Base-by-base conservation (phyloP, 352 stramenopile genomes). In the Aphanomyces euteiches region DNA sequence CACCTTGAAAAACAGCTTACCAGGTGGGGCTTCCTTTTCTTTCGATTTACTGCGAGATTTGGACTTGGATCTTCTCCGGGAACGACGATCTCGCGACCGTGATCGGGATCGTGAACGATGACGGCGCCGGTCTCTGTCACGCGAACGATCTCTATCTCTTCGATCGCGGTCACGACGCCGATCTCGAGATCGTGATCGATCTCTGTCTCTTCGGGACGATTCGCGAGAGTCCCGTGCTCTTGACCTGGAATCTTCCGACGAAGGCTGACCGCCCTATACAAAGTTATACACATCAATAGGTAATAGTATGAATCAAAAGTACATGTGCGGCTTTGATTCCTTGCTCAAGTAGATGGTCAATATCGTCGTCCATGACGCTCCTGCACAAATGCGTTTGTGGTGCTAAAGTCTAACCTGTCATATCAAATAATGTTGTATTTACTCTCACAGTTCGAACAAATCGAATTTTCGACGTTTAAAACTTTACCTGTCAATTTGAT, bases 301-400 rank as follows among this genome's bases (percentile, higher is more conserved):
- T n/a, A 53, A n/a, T 58, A 12, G 8, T 58, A 21, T 34, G 37
- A 10, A 58, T 58, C 50, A 12, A n/a, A 54, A 72, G 28, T 73
- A 90, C 84, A 75, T 82, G 77, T 10, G 77, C 80, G 34, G 84
- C 77, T 54, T 82, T 78, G 68, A 94, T 86, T 72, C 85, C 85
- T 73, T 84, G 78, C 66, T 92, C 82, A 63, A 94, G 78, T 72
- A 94, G 77, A 72, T 81, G 88, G 63, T 94, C 85, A 69, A 94
- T 94, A 66, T 89, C 87, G 60, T 89, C 78, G 71, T 91, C 85
- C 58, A 84, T 85, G 79, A 86, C 88, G 37, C 38, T 41, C 28
- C 28, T 19, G 50, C 38, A 41, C 43, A 12, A 47, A 34, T 41
- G 28, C 56, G 19, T 63, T 63, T 63, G 19, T 63, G 56, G 34